Conservation (phyloP, 495 filamentous ascomycete species). For the Tuber melanosporum region DNA sequence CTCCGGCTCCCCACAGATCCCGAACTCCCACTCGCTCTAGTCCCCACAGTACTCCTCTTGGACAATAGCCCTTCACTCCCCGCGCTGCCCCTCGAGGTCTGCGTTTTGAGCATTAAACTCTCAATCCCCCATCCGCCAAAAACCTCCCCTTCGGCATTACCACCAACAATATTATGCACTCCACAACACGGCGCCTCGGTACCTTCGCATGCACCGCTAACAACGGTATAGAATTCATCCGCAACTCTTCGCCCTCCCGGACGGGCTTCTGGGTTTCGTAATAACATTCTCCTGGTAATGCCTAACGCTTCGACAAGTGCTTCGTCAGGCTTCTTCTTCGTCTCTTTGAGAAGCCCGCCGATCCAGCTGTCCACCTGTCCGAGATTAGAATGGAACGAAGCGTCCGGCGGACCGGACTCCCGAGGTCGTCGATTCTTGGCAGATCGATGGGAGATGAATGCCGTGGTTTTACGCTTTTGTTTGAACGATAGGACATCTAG, state of each 20-base stretch:
- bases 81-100: constrained; percentile 17
- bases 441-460: constrained; percentile 67
- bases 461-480: constrained; percentile 62
- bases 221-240: constrained; percentile 32
- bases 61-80: constrained; percentile 10
- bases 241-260: constrained; percentile 44
- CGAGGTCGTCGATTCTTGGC: constrained; percentile 56
- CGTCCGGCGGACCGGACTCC: constrained; percentile 50
- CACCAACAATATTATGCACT: constrained; percentile 10
- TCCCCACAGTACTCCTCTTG: constrained; percentile 19
- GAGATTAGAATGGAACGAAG: constrained; percentile 77
- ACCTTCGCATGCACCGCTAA: constrained; percentile 16
- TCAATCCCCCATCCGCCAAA: constrained; percentile 23
- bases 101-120: constrained; percentile 11
- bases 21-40: constrained; percentile 11
- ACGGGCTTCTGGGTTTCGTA: constrained; percentile 43
- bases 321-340: constrained; percentile 57
- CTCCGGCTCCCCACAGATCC: constrained; percentile 15
- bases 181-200: constrained; percentile 25
- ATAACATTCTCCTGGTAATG: constrained; percentile 48
- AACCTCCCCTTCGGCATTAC: constrained; percentile 8
- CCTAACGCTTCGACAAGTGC: constrained; percentile 46
- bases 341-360: constrained; percentile 58
- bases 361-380: constrained; percentile 76
- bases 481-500: constrained; percentile 65